Percentiles rank a stretch among this genome's conserved stretches.
phyloP scores from a whole-genome alignment of 129 eudicot genomes.

The Scalesia atractyloides region DNA sequence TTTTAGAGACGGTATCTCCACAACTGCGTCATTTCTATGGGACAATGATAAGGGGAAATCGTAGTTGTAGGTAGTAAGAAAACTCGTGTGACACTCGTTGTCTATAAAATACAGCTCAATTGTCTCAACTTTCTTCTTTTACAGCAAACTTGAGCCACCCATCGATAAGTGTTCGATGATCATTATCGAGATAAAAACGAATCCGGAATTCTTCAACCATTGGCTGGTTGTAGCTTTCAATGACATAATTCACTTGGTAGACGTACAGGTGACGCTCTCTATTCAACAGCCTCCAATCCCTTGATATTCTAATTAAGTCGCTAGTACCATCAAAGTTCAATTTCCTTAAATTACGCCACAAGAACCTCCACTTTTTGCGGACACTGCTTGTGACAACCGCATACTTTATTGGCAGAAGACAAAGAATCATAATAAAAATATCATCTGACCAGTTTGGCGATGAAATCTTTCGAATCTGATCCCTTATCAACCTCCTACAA shows the following conservation, averaged over 20 bases:
- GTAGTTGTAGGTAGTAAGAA: background rate
- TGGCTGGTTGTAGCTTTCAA: slow-evolving; percentile 23
- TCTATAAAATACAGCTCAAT: slow-evolving; percentile 15
- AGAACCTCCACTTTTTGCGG: slow-evolving; percentile 37
- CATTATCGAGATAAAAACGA: background rate
- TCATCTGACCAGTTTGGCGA: slow-evolving; percentile 46
- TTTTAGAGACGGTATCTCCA: slow-evolving; percentile 17
- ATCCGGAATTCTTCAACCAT: slow-evolving; percentile 1
- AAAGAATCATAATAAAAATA: slow-evolving; percentile 39
- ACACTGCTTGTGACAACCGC: slow-evolving; percentile 43
- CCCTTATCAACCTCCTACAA: slow-evolving; percentile 26
- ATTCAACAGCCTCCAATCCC: background rate
- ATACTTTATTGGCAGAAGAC: slow-evolving; percentile 41
- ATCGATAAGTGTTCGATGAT: background rate
- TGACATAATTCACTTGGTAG: slow-evolving; percentile 38
- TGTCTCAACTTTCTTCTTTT: slow-evolving; percentile 10
- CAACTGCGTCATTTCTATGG: background rate
- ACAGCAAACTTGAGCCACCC: slow-evolving; percentile 15
- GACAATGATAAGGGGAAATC: slow-evolving; percentile 2
- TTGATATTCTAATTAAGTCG: slow-evolving; percentile 19
- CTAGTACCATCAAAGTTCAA: slow-evolving; percentile 38
- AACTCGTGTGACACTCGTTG: background rate
- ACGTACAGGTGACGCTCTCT: slow-evolving; percentile 27
- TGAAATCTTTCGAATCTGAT: slow-evolving; percentile 29
- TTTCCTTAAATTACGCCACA: slow-evolving; percentile 37